These are phyloP conservation scores for Amanita rimosa DNA, from an alignment of 768 basidiomycete species.

Conservation along the genomic window DNA sequence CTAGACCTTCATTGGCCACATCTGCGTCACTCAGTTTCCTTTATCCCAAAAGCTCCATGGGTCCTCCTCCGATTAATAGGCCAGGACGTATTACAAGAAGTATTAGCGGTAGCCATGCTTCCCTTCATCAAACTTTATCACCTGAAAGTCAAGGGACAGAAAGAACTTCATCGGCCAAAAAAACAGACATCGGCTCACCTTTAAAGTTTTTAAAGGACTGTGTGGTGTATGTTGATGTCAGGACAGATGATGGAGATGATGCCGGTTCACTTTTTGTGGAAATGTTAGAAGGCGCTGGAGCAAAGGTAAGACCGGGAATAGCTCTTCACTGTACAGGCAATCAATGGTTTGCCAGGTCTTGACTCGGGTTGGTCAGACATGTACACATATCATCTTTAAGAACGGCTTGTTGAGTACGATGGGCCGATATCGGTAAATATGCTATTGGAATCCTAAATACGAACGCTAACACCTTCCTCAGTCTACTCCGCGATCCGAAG, in stretches of 20 bases:
- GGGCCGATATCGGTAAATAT: constrained; percentile 51
- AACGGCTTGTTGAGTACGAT: constrained; percentile 69
- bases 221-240: constrained; percentile 79
- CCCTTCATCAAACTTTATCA: constrained; percentile 13
- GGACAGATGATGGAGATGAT: constrained; percentile 74
- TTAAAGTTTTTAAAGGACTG: constrained; percentile 60
- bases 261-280: constrained; percentile 74
- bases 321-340: neutral
- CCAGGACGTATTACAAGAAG: constrained; percentile 24
- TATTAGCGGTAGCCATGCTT: constrained; percentile 26
- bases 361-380: constrained; percentile 53
- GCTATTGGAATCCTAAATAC: neutral
- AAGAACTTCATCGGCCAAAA: constrained; percentile 13
- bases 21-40: constrained; percentile 49
- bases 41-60: constrained; percentile 30
- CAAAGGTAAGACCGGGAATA: constrained; percentile 44
- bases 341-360: constrained; percentile 32
- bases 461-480: constrained; percentile 13
- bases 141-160: constrained; percentile 17
- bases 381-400: constrained; percentile 83
- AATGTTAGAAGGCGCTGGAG: constrained; percentile 72
- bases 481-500: constrained; percentile 53
- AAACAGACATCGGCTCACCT: constrained; percentile 6
- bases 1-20: constrained; percentile 44
- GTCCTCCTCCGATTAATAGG: constrained; percentile 31